A percentile compares a stretch with the other conserved stretches of the same genome.
Conservation (phyloP, 2,329 filamentous ascomycete species). For the Juglanconis juglandina region DNA sequence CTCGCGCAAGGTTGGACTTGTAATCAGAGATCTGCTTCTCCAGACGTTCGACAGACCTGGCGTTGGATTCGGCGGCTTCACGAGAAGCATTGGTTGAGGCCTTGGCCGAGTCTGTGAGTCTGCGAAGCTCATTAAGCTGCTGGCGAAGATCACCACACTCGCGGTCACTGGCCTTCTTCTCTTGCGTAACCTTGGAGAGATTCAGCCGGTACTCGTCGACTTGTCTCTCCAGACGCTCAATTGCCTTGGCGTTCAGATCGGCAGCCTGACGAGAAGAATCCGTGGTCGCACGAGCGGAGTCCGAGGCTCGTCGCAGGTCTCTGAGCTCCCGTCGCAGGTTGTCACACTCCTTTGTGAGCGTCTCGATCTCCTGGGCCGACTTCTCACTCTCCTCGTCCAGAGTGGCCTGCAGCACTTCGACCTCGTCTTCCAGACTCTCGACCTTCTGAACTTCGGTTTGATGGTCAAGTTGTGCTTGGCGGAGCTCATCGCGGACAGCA, state of each 20-base stretch:
- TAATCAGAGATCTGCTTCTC: constrained; percentile 57
- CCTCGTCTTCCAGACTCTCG: constrained; percentile 68
- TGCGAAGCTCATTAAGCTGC: constrained; percentile 37
- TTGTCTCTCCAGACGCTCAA: constrained; percentile 53
- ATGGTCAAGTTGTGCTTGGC: constrained; percentile 63
- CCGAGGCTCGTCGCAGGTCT: constrained; percentile 26
- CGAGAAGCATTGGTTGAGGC: constrained; percentile 29
- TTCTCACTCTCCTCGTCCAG: constrained; percentile 64
- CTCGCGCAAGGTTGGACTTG: constrained; percentile 53
- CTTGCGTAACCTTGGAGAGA: constrained; percentile 60
- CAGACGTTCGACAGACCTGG: constrained; percentile 47
- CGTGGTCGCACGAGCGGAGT: constrained; percentile 27
- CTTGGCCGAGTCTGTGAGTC: constrained; percentile 26
- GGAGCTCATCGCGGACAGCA: constrained; percentile 64
- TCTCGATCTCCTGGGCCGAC: constrained; percentile 45
- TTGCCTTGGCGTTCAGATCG: constrained; percentile 35
- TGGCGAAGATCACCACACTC: constrained; percentile 41
- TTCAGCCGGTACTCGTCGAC: constrained; percentile 62
- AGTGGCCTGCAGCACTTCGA: constrained; percentile 67
- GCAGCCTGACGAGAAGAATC: constrained; percentile 31
- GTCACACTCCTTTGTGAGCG: constrained; percentile 43
- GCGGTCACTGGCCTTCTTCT: constrained; percentile 41
- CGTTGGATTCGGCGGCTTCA: constrained; percentile 33
- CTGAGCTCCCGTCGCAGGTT: constrained; percentile 42
- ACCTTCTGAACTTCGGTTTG: constrained; percentile 62